These are phyloP conservation scores for Saussurea involucrata DNA, from an alignment of 129 eudicot species.

Conservation along the genomic window DNA sequence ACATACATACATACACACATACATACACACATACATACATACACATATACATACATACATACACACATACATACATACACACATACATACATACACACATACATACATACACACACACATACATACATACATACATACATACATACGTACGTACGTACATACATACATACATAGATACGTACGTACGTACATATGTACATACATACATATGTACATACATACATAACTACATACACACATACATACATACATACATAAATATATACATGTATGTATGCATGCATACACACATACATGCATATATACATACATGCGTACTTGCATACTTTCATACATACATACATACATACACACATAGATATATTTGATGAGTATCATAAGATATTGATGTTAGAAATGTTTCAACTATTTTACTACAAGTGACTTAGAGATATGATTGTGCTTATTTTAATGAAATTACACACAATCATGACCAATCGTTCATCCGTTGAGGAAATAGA, in stretches of 20 bases:
- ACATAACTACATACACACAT: background rate
- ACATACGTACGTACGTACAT: no score
- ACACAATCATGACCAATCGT: background rate
- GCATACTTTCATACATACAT: no score
- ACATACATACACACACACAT: background rate
- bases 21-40: no score
- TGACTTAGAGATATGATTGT: background rate
- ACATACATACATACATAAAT: background rate
- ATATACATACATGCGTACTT: no score
- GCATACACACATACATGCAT: no score
- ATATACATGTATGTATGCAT: background rate
- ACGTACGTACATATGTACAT: no score
- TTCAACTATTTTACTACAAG: background rate
- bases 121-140: background rate
- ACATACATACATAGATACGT: no score
- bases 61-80: no score
- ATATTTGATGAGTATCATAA: background rate
- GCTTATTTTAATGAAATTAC: background rate
- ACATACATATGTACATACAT: no score
- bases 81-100: background rate
- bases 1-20: background rate
- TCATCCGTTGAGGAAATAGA: background rate
- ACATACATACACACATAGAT: no score
- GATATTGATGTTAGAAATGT: background rate
- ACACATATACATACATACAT: no score